phyloP scores from a whole-genome alignment of 441 rosid species.

The Euphorbia corollata region DNA sequence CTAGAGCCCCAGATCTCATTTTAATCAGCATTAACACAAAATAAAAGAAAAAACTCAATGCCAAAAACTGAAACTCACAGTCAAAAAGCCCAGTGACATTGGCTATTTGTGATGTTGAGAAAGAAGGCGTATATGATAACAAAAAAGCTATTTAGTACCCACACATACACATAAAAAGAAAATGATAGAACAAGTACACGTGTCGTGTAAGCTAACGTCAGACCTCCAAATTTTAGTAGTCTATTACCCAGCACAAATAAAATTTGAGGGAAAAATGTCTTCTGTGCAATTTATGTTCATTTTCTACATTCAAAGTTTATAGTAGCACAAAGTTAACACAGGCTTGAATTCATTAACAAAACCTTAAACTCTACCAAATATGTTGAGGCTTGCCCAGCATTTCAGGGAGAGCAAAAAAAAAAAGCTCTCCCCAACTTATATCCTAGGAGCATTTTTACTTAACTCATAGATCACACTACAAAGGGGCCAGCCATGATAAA shows the following conservation, averaged over 20 bases:
- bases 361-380: background rate
- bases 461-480: background rate
- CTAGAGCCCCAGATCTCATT: background rate
- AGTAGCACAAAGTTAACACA: background rate
- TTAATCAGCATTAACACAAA: background rate
- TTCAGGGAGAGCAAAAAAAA: background rate
- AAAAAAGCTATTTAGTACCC: background rate
- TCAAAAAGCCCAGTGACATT: background rate
- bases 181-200: background rate
- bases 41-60: background rate
- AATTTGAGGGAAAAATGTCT: background rate
- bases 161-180: background rate
- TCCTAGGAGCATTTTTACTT: background rate
- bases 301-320: background rate
- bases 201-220: no score
- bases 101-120: background rate
- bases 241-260: background rate
- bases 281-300: background rate
- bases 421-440: background rate
- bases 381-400: background rate
- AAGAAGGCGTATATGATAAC: background rate
- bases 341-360: background rate
- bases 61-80: background rate
- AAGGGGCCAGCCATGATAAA: background rate
- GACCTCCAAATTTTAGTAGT: background rate